phyloP scores from a whole-genome alignment of 371 early-diverging fungal genomes.

The Amoeboaphelidium protococcarum region DNA sequence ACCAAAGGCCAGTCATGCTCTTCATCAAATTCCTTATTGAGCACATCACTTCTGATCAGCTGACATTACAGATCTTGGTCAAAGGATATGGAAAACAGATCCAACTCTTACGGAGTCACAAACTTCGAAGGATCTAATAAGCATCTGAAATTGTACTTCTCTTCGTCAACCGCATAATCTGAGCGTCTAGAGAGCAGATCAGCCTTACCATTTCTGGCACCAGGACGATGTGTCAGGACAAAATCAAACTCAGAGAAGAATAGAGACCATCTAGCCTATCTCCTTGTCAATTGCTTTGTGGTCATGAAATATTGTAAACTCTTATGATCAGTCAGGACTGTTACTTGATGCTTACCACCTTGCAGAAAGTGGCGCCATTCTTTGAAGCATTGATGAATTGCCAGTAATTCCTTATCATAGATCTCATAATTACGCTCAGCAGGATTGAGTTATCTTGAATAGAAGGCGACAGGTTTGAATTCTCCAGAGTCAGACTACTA shows the following conservation, averaged over 20 bases:
- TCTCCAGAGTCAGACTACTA: not conserved
- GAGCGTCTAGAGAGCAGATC: constrained; percentile 18
- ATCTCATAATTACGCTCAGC: constrained; percentile 17
- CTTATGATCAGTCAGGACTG: constrained; percentile 21
- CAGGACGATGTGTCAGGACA: constrained; percentile 13
- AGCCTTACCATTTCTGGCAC: constrained; percentile 10
- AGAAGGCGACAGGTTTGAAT: constrained; percentile 15
- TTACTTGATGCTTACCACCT: constrained; percentile 6
- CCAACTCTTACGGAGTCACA: no score
- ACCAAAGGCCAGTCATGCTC: no score
- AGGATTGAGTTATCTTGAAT: constrained; percentile 8
- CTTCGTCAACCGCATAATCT: no score
- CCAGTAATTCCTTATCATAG: constrained; percentile 22
- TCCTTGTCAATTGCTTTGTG: constrained; percentile 7
- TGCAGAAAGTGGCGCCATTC: constrained; percentile 17
- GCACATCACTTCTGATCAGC: no score
- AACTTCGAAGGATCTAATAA: no score
- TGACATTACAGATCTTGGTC: no score
- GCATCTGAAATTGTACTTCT: no score
- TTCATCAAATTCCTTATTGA: no score
- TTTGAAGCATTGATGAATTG: constrained; percentile 13
- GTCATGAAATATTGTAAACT: constrained; percentile 15
- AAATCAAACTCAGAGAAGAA: constrained; percentile 13
- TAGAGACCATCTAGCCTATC: constrained; percentile 14
- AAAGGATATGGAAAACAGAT: no score